Evolutionary conservation across 345 rosid genomes (phyloP).

Genomic region (Gossypium rotundifolium): DNA sequence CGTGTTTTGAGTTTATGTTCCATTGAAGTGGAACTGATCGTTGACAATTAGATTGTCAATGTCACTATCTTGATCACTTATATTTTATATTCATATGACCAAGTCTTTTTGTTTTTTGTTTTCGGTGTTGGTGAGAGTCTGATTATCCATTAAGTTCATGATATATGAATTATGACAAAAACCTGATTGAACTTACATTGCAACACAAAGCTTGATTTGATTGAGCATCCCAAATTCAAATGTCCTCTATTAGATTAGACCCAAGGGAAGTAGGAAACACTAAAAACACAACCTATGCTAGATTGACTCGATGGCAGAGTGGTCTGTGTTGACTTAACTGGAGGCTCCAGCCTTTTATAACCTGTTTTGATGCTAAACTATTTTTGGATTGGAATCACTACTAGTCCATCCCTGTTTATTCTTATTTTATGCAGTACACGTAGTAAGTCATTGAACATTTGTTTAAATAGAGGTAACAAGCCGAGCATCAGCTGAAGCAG

Average conservation of each 20-base stretch:
- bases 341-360: too few species aligned
- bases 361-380: background rate
- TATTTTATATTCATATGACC: too few species aligned
- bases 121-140: background rate
- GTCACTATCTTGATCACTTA: background rate
- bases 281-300: too few species aligned
- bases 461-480: background rate
- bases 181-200: background rate
- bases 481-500: background rate
- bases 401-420: background rate
- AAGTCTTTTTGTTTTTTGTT: background rate
- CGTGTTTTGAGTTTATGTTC: background rate
- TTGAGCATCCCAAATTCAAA: background rate
- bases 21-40: background rate
- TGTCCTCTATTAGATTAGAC: background rate
- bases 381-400: background rate
- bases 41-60: background rate
- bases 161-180: background rate
- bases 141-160: background rate
- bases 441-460: background rate
- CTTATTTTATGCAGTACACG: background rate
- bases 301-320: too few species aligned
- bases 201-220: background rate
- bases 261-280: too few species aligned
- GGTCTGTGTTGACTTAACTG: too few species aligned